Conservation (phyloP, 352 stramenopile species). For the Globisporangium camurandrum region DNA sequence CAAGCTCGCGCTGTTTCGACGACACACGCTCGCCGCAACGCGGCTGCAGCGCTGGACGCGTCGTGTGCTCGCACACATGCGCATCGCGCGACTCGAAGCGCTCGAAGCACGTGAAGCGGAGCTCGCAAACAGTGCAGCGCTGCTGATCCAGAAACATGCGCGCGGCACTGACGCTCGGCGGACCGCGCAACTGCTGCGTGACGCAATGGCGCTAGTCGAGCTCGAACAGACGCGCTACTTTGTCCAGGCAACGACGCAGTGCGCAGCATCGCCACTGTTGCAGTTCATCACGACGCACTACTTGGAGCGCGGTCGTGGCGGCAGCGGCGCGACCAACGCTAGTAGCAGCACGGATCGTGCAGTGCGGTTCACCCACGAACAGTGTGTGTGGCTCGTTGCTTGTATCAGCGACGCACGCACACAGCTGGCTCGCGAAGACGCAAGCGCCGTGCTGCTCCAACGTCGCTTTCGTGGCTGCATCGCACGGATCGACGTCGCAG, state of each 20-base stretch:
- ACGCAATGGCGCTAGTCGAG: constrained; percentile 33
- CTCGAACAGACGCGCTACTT: constrained; percentile 40
- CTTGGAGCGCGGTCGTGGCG: neutral
- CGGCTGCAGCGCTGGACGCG: constrained; percentile 33
- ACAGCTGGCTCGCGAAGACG: constrained; percentile 34
- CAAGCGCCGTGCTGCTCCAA: constrained; percentile 39
- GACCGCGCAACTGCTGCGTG: constrained; percentile 24
- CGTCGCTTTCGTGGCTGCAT: constrained; percentile 44
- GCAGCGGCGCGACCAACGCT: too few species aligned
- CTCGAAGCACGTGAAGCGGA: constrained; percentile 17
- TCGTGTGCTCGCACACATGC: constrained; percentile 15
- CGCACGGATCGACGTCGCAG: constrained; percentile 29
- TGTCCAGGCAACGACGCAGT: constrained; percentile 13
- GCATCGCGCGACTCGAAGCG: constrained; percentile 18
- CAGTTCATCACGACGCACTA: constrained; percentile 43
- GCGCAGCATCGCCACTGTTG: constrained; percentile 34
- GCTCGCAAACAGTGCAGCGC: constrained; percentile 26
- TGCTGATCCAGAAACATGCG: constrained; percentile 51
- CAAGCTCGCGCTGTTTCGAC: constrained; percentile 7
- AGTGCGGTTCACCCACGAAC: constrained; percentile 26
- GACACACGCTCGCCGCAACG: constrained; percentile 11
- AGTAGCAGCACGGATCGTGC: neutral
- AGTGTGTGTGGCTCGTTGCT: constrained; percentile 29
- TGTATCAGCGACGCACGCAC: constrained; percentile 24
- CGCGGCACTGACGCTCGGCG: constrained; percentile 37